phyloP scores from a whole-genome alignment of 2,329 filamentous ascomycete species.

The Penicillium sp. region DNA sequence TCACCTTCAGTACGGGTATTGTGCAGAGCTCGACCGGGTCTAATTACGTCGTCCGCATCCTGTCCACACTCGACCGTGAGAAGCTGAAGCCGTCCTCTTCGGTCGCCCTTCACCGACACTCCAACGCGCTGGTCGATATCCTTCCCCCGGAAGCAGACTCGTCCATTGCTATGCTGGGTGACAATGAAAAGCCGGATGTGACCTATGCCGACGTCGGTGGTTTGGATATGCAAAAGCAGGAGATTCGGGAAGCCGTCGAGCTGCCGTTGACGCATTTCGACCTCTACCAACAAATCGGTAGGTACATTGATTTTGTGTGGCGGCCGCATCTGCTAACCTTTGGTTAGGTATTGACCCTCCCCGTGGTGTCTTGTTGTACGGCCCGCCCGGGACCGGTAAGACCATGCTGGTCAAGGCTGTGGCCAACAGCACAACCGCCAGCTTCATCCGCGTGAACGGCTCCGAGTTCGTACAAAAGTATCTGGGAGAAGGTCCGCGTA shows the following conservation, averaged over 20 bases:
- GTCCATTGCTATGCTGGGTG: slow-evolving; percentile 95
- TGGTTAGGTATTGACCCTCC: slow-evolving; percentile 76
- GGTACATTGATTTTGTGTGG: slow-evolving; percentile 7
- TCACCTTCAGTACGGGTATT: slow-evolving; percentile 72
- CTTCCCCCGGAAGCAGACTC: slow-evolving; percentile 98
- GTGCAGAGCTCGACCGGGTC: slow-evolving; percentile 97
- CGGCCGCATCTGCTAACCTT: slow-evolving; percentile 18
- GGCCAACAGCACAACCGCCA: slow-evolving; percentile 95
- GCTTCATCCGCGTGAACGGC: slow-evolving; percentile 95
- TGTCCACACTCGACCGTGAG: slow-evolving; percentile 97
- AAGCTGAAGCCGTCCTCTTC: slow-evolving; percentile 96
- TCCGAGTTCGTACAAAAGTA: slow-evolving; percentile 99
- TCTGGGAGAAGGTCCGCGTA: slow-evolving; percentile 91
- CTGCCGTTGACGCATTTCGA: slow-evolving; percentile 95
- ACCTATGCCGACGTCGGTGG: slow-evolving; percentile 97
- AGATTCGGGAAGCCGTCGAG: slow-evolving; percentile 96
- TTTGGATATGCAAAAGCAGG: slow-evolving; percentile 99
- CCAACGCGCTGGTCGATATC: slow-evolving; percentile 96
- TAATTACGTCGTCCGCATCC: slow-evolving; percentile 97
- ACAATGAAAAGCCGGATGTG: slow-evolving; percentile 96
- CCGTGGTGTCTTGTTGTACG: slow-evolving; percentile 91
- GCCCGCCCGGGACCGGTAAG: slow-evolving; percentile 92
- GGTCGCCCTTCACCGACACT: slow-evolving; percentile 95
- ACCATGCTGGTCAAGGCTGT: slow-evolving; percentile 98
- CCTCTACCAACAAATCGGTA: slow-evolving; percentile 95